Conservation (phyloP, 306 rosid genomes). For the Glycine latifolia region DNA sequence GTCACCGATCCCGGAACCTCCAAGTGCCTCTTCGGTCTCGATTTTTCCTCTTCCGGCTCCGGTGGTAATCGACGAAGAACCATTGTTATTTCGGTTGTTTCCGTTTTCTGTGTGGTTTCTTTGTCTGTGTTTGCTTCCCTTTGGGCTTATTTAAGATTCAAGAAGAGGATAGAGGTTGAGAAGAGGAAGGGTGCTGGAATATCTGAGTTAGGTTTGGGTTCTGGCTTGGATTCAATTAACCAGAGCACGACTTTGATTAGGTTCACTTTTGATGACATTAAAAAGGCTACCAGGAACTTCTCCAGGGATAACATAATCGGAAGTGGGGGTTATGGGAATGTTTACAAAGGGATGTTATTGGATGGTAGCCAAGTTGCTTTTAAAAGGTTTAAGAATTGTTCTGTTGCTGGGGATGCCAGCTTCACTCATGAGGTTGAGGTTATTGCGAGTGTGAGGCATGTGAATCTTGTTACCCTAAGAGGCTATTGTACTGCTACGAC, state of each 20-base stretch:
- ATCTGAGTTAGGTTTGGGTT: conserved; percentile 49
- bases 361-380: conserved; percentile 88
- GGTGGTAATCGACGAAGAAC: conserved; percentile 35
- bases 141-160: conserved; percentile 51
- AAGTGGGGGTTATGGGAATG: conserved; percentile 96
- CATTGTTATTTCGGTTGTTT: conserved; percentile 46
- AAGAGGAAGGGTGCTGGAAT: conserved; percentile 35
- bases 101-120: conserved; percentile 51
- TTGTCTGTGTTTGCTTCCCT: conserved; percentile 46
- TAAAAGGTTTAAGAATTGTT: conserved; percentile 96
- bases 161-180: conserved; percentile 10
- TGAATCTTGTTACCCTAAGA: conserved; percentile 83
- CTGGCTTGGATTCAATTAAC: conserved; percentile 71
- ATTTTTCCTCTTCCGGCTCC: conserved; percentile 36
- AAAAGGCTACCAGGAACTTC: conserved; percentile 79
- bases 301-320: conserved; percentile 76
- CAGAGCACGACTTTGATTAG: conserved; percentile 80
- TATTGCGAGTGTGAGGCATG: conserved; percentile 92
- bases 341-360: conserved; percentile 68
- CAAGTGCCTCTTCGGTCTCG: conserved; percentile 63
- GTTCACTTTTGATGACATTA: conserved; percentile 74
- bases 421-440: conserved; percentile 92
- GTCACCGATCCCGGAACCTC: conserved; percentile 66
- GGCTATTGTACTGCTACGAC: conserved; percentile 93
- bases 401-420: conserved; percentile 78